Evolutionary conservation across 768 basidiomycete genomes (phyloP).

Genomic region (Collybia nuda): DNA sequence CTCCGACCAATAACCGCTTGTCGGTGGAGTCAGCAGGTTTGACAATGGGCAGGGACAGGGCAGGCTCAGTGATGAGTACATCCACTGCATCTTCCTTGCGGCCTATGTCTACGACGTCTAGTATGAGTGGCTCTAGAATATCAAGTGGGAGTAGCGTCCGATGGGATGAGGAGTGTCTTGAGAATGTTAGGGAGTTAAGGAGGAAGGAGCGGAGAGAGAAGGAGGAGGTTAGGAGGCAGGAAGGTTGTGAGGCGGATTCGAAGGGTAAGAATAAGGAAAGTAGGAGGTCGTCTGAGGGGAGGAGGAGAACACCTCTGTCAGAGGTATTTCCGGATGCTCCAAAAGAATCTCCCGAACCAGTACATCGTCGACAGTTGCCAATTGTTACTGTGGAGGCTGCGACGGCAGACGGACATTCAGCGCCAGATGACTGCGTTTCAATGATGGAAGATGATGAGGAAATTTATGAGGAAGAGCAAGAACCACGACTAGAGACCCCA

Average conservation of each 20-base stretch:
- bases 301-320: slow-evolving; percentile 51
- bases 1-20: slow-evolving; percentile 25
- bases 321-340: slow-evolving; percentile 58
- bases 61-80: slow-evolving; percentile 32
- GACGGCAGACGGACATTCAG: slow-evolving; percentile 49
- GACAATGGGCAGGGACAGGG: slow-evolving; percentile 23
- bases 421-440: slow-evolving; percentile 18
- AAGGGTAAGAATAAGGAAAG: slow-evolving; percentile 40
- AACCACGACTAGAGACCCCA: slow-evolving; percentile 31
- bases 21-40: slow-evolving; percentile 32
- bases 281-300: slow-evolving; percentile 46
- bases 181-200: slow-evolving; percentile 42
- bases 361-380: slow-evolving; percentile 7
- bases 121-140: slow-evolving; percentile 23
- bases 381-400: slow-evolving; percentile 51
- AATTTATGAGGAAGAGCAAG: slow-evolving; percentile 14
- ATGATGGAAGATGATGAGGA: slow-evolving; percentile 11
- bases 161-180: slow-evolving; percentile 49
- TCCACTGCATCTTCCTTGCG: slow-evolving; percentile 43
- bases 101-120: slow-evolving; percentile 37
- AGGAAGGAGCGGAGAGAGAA: slow-evolving; percentile 36
- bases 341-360: neutral
- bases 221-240: slow-evolving; percentile 27
- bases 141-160: slow-evolving; percentile 44
- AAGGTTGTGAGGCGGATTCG: slow-evolving; percentile 25